Percentiles rank a stretch among this genome's conserved stretches.
Conservation (phyloP, 2,329 filamentous ascomycete genomes). For the Metarhizium sp. region DNA sequence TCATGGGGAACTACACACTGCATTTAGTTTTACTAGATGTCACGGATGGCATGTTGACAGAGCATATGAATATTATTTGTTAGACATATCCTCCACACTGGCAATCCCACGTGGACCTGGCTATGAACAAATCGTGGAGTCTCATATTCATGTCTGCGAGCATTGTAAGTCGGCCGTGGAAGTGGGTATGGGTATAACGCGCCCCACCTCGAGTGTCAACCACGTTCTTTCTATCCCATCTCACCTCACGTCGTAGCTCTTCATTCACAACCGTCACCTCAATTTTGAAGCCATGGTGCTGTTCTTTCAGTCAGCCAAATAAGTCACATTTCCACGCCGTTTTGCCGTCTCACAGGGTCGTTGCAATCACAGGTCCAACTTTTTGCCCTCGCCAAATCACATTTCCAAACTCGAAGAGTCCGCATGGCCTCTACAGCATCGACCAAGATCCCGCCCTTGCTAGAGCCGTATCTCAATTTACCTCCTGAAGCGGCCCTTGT, state of each 20-base stretch:
- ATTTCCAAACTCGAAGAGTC: neutral
- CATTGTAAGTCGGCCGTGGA: neutral
- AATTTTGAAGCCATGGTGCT: too few relatives aligned
- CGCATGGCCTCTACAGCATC: constrained; percentile 33
- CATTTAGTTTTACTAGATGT: neutral
- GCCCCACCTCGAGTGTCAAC: neutral
- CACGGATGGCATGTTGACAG: neutral
- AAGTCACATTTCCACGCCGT: neutral
- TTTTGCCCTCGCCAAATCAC: neutral
- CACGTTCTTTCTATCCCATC: neutral
- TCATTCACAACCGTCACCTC: neutral
- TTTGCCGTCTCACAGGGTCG: neutral
- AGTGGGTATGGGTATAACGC: neutral
- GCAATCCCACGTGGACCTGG: neutral
- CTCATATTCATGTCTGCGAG: too few relatives aligned
- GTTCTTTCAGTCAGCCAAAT: neutral
- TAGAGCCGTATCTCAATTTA: constrained; percentile 54
- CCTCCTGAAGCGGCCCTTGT: constrained; percentile 50
- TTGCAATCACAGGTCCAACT: neutral
- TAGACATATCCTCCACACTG: neutral
- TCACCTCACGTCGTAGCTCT: too few relatives aligned
- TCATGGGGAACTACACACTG: neutral
- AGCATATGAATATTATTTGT: neutral
- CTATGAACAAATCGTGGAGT: too few relatives aligned
- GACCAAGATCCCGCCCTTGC: constrained; percentile 44